Evolutionary conservation across 176 grass and related monocot species (phyloP), one percentile per base, ranked within the genome.

Genomic region (Ensete ventricosum): DNA sequence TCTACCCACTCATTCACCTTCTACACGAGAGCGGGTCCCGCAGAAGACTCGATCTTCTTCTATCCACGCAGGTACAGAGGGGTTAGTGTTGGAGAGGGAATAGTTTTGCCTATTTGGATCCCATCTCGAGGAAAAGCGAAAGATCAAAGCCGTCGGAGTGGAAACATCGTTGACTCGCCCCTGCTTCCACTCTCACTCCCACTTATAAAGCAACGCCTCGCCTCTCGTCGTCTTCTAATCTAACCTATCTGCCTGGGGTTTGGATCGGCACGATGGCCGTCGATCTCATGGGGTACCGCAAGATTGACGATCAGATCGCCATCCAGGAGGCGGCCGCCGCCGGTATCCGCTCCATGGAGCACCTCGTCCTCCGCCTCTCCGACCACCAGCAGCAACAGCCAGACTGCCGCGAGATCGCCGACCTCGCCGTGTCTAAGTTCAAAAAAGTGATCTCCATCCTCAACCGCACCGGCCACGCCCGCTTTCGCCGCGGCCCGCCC

Each of bases 381-480:
- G 82, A 67, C 53, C 0, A 72, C 13, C 43, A 75, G 0, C 67
- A 70, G 71, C 60, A 12, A 50, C 62, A 67, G 73, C 63, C 73
- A 0, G 89, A 96, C 71, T 92, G 90, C 85, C 54, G 78, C 20
- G 84, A 96, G 82, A 85, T 96, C 70, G 82, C 92, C 20, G 82
- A 89, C 54, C 79, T 89, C 65, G 92, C 89, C 14, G 85, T 96
- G 34, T 85, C 87, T 69, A 96, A 88, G 81, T 96, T 96, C 76
- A 87, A 79, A 71, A 88, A 96, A 78, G 82, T 92, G 17, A 92
- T 96, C 53, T 92, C 92, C 9, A 79, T 96, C 72, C 80, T 92
- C 8, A 92, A 96, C 68, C 92, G 92, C 62, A 96, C 92, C 19
- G 92, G 92, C 22, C 92, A 96, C 72, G 92, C 92, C 2, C 83